Conservation (phyloP, 805 yeast genomes). For the Candida stauntonica region DNA sequence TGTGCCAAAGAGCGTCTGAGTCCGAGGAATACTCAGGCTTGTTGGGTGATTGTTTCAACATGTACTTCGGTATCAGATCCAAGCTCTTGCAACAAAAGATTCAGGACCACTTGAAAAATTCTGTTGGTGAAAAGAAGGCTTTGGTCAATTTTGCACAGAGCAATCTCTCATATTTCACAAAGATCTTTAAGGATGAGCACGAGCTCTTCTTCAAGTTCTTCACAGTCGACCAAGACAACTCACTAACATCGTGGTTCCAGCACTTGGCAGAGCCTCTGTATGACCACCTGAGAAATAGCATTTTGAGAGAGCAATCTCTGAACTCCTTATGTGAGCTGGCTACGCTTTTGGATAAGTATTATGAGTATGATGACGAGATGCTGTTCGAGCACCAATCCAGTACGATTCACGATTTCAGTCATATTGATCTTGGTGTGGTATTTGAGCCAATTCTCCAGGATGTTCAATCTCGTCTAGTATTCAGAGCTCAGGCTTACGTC, state of each 20-base stretch:
- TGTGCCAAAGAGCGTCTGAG: conserved; percentile 34
- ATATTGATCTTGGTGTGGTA: conserved; percentile 48
- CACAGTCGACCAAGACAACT: conserved; percentile 32
- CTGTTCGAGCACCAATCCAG: conserved; percentile 6
- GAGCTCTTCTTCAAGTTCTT: conserved; percentile 55
- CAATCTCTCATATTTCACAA: conserved; percentile 55
- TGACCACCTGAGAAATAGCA: conserved; percentile 58
- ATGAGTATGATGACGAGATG: conserved; percentile 62
- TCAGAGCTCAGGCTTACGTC: conserved; percentile 69
- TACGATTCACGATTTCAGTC: conserved; percentile 13
- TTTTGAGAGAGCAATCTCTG: conserved; percentile 69
- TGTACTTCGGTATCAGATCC: conserved; percentile 57
- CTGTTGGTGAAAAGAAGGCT: conserved; percentile 26
- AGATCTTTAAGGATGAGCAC: conserved; percentile 57
- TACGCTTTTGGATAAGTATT: conserved; percentile 60
- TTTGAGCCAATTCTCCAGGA: conserved; percentile 72
- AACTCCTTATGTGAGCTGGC: conserved; percentile 70
- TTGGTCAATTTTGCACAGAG: conserved; percentile 60
- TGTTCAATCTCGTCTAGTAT: conserved; percentile 74
- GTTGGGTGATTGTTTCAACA: conserved; percentile 56
- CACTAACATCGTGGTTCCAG: conserved; percentile 55
- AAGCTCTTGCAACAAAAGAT: conserved; percentile 43
- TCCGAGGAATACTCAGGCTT: conserved; percentile 62
- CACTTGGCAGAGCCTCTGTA: conserved; percentile 73
- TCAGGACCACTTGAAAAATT: conserved; percentile 33